Conservation (phyloP, 2,329 filamentous ascomycete genomes). For the Botrytis sinoallii region DNA sequence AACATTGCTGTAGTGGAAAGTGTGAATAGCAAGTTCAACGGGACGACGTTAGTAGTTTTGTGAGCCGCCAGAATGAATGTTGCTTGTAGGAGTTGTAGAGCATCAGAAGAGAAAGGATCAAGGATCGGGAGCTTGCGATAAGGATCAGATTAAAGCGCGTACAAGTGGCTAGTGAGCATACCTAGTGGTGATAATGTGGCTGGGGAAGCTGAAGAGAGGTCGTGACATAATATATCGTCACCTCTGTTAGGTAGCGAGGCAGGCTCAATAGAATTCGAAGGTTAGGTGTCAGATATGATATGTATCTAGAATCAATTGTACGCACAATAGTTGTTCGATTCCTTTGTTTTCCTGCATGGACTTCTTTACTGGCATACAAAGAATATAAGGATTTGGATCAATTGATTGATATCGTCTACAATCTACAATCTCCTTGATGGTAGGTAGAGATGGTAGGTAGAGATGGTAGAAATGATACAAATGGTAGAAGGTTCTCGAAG, state of each 20-base stretch:
- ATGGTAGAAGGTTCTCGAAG: constrained; percentile 1
- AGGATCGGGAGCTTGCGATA: background rate
- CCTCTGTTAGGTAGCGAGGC: background rate
- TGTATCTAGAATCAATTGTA: background rate
- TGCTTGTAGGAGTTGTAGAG: background rate
- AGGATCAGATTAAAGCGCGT: background rate
- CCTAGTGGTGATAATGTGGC: background rate
- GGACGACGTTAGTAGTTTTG: background rate
- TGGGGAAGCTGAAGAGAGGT: background rate
- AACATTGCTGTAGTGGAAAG: background rate
- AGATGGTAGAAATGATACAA: no score
- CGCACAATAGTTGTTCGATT: fast-evolving
- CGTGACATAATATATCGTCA: background rate
- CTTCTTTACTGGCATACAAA: background rate
- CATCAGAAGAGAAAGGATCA: background rate
- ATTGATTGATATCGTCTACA: no score
- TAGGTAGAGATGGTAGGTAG: no score
- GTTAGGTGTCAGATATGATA: background rate
- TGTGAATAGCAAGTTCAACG: background rate
- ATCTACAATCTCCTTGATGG: no score
- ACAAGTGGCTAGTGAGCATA: background rate
- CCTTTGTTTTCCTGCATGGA: background rate
- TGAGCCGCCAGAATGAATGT: background rate
- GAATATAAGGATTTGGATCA: no score
- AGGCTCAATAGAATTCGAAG: background rate